Evolutionary conservation across 2,329 filamentous ascomycete species (phyloP), one percentile per base, ranked within the genome.

Genomic region (Dothideomycetidae sp.): DNA sequence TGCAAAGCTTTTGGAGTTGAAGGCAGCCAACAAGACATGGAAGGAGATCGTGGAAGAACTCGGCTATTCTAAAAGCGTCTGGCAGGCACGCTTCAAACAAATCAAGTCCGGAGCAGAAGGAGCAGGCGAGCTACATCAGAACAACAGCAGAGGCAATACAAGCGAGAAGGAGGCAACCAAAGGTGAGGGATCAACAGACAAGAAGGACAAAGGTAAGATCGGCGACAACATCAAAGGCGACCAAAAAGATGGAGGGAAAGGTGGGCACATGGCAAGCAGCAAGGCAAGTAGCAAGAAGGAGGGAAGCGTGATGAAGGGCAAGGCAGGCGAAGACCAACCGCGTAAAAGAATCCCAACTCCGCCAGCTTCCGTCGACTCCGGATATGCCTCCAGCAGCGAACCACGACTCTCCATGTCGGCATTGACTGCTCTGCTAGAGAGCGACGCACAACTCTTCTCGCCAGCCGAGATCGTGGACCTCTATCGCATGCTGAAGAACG

Each of bases 401-500:
- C 37, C 31, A 18, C 10, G 21, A 50, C 43, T 45, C 21, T 46
- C 46, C 5, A 45, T 58, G 9, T 17, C 16, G 5, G 36, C 29
- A 7, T 19, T 32, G n/a, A 15, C 29, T 3, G 29, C 28, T 3
- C 18, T 38, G 13, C 18, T 38, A 3, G 15, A 21, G 7, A 42
- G 50, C 14, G 52, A 55, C 34, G 55, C 59, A 33, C 48, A 53
- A 7, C 33, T 51, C n/a, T 60, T 59, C 50, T 46, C 36, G 23
- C 48, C 54, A 36, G 46, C 48, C n/a, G 57, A 66, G 31, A 43
- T 66, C 13, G 51, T 56, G 12, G 49, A 62, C 5, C 51, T 72
- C 12, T 60, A 60, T 23, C 50, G 56, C 15, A 54, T 70, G 15
- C 51, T 67, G 28, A 52, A 56, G 36, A 52, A 56, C 31, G 66